Percentiles rank a stretch among this genome's conserved stretches.
These are phyloP conservation scores for Russula sp. DNA, from an alignment of 768 basidiomycete genomes.

Conservation along the genomic window DNA sequence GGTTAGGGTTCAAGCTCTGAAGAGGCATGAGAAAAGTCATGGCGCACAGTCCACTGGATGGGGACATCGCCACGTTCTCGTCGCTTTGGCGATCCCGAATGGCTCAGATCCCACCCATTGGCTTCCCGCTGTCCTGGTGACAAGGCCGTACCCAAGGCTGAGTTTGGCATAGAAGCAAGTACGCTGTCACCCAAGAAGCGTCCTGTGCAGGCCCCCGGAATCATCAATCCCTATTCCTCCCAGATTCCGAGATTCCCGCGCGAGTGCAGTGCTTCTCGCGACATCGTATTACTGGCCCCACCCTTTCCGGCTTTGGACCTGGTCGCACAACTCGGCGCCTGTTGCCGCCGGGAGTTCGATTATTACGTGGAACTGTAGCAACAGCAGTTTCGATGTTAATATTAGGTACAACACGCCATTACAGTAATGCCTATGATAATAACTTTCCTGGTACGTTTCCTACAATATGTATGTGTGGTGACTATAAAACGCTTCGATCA, in stretches of 20 bases:
- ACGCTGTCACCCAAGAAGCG: not conserved
- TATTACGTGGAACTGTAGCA: conserved; percentile 13
- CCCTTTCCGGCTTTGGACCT: not conserved
- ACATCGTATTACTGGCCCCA: not conserved
- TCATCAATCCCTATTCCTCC: not conserved
- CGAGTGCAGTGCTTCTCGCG: not conserved
- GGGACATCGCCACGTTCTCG: conserved; percentile 13
- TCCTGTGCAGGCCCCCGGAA: conserved; percentile 5
- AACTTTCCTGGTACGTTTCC: conserved; percentile 14
- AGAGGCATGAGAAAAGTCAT: too few relatives aligned
- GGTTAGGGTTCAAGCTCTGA: not conserved
- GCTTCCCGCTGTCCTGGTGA: conserved; percentile 18
- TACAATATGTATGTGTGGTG: conserved; percentile 6
- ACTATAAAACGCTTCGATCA: conserved; percentile 13
- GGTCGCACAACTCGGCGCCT: conserved; percentile 1
- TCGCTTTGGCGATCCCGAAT: conserved; percentile 22
- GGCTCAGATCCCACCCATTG: conserved; percentile 1
- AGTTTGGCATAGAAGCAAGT: conserved; percentile 11
- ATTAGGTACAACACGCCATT: conserved; percentile 13
- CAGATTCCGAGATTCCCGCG: conserved; percentile 16
- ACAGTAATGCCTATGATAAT: conserved; percentile 17
- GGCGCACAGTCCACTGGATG: too few relatives aligned
- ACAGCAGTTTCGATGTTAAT: conserved; percentile 6
- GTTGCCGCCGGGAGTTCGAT: conserved; percentile 3
- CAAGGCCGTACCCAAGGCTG: conserved; percentile 3